Evolutionary conservation across 208 protist genomes (phyloP), one percentile per base, ranked within the genome.

Genomic region (Acanthamoeba lenticulata): DNA sequence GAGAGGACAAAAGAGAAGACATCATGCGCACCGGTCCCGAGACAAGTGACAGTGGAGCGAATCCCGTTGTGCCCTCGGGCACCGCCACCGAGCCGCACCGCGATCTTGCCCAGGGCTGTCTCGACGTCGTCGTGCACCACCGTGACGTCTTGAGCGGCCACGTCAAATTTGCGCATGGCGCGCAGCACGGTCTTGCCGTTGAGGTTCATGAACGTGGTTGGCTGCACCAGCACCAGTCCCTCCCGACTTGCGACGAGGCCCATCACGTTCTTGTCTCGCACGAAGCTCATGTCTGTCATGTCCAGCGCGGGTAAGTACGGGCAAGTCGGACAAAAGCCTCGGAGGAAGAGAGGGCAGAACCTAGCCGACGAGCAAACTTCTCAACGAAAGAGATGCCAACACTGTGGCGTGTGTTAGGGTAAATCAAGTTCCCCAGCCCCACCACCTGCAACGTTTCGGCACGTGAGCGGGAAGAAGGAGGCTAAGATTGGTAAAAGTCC

Each of bases 41-140:
- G 74, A 42, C 74, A 85, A 0, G 6, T 85, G 42, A 85, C 55
- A 4, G 74, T 85, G 1, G 74, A 85, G 49, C 74, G 74, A 13
- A 85, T 55, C 19, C 74, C 74, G 27, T 85, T 85, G 74, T 85
- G 74, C 21, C 74, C 74, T 21, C 74, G 24, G 0, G 83, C 83
- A 17, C 83, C 83, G 34, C 83, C 83, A 5, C 52, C 83, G 29
- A 90, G 27, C 9, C 83, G 83, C 2, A 90, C 36, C n/a, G 52
- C 57, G 7, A 62, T 72, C 57, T 90, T 90, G 52, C 83, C 83
- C 52, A 90, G 52, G 15, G 83, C 52, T 6, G 83, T 90, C 27
- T 90, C 83, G 34, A 90, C 83, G 32, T 90, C 83, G 52, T 90
- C 83, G 38, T 90, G 83, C 52, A 90, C 83, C 13, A 90, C 52